These are phyloP conservation scores for Erythrobasidium hasegawianum DNA, from an alignment of 1,284 basidiomycete genomes.

Conservation along the genomic window DNA sequence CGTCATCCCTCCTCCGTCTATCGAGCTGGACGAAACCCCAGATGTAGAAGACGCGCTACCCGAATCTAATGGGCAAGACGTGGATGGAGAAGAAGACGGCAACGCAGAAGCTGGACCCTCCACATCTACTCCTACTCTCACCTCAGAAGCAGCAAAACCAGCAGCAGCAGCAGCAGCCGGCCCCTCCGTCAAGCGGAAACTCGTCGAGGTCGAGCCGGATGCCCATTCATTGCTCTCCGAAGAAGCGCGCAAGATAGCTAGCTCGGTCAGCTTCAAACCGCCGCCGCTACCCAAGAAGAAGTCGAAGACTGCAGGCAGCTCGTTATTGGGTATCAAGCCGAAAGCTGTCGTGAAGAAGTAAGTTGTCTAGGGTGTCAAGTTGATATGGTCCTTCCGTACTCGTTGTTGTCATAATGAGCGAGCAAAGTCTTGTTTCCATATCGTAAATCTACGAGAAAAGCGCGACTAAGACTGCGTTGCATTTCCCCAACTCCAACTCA, in stretches of 20 bases:
- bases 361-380: too few relatives aligned
- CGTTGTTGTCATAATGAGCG: too few relatives aligned
- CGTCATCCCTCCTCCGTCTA: constrained; percentile 42
- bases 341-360: neutral
- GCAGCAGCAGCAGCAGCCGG: constrained; percentile 55
- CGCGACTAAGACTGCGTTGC: too few relatives aligned
- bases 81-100: constrained; percentile 33
- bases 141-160: constrained; percentile 39
- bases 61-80: constrained; percentile 36
- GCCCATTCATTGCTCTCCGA: constrained; percentile 63
- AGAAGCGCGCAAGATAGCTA: constrained; percentile 63
- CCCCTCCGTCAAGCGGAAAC: constrained; percentile 51
- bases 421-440: too few relatives aligned
- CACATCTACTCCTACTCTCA: constrained; percentile 36
- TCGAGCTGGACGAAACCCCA: constrained; percentile 43
- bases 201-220: constrained; percentile 46
- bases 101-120: constrained; percentile 30
- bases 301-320: constrained; percentile 32
- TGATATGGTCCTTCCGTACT: too few relatives aligned
- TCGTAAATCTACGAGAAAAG: too few relatives aligned
- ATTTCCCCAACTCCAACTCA: too few relatives aligned
- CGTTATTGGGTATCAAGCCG: constrained; percentile 30
- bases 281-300: constrained; percentile 42
- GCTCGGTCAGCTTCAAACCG: constrained; percentile 31
- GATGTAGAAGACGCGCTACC: constrained; percentile 36